These are phyloP conservation scores for Cladobotryum mycophilum DNA, from an alignment of 2,329 filamentous ascomycete species.

Conservation along the genomic window DNA sequence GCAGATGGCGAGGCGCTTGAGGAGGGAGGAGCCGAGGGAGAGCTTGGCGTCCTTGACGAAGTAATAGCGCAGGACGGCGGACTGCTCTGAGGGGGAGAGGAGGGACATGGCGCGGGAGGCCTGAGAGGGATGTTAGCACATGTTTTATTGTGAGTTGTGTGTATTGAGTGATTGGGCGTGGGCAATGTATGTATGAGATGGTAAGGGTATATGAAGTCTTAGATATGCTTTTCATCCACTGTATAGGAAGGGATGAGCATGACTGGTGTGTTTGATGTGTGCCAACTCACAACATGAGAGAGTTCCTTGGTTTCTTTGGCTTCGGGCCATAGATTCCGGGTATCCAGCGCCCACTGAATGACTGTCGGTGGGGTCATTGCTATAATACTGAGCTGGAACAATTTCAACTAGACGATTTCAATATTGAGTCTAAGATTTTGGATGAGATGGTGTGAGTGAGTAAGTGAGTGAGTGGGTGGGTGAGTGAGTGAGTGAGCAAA, in stretches of 20 bases:
- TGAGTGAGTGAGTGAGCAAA: neutral
- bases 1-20: constrained; percentile 66
- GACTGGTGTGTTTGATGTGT: neutral
- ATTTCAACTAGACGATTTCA: too few relatives aligned
- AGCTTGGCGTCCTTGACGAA: constrained; percentile 69
- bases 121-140: constrained; percentile 25
- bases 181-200: neutral
- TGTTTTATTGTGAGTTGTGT: neutral
- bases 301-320: constrained; percentile 44
- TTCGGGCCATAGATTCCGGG: constrained; percentile 50
- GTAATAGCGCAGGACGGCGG: constrained; percentile 54
- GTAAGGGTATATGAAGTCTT: neutral
- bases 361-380: constrained; percentile 23
- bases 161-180: neutral
- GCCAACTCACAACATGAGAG: constrained; percentile 35
- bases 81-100: constrained; percentile 49
- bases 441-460: neutral
- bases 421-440: too few relatives aligned
- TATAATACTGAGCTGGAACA: too few relatives aligned
- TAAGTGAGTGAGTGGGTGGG: neutral
- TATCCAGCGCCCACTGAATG: constrained; percentile 58
- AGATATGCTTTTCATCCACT: too few relatives aligned
- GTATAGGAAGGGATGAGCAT: neutral
- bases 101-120: constrained; percentile 49
- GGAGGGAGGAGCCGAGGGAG: constrained; percentile 62